Evolutionary conservation across 164 flowering plant genomes (phyloP).

Genomic region (Pachysandra terminalis): DNA sequence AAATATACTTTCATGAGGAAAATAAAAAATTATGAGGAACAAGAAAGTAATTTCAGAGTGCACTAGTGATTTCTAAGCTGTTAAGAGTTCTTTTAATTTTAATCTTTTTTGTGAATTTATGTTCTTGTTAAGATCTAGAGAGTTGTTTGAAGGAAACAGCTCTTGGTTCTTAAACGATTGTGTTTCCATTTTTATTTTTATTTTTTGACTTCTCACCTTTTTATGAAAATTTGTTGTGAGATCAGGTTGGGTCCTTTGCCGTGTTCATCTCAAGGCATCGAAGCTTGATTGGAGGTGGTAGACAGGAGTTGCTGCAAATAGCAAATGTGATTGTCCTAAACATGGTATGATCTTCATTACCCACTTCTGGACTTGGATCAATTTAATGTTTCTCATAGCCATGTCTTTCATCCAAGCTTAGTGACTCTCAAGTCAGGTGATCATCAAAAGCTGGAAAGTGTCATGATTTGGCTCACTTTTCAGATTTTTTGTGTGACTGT

Average conservation of each 20-base stretch:
- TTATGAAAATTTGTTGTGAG: conserved; percentile 12
- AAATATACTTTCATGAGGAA: too few species aligned
- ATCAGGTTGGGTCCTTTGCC: conserved; percentile 81
- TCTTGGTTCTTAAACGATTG: background rate
- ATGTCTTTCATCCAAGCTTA: background rate
- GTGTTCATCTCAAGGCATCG: conserved; percentile 72
- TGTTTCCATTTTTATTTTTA: background rate
- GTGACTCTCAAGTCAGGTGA: background rate
- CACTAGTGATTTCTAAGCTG: too few species aligned
- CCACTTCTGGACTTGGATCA: background rate
- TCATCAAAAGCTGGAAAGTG: background rate
- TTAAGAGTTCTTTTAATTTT: background rate
- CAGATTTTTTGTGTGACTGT: background rate
- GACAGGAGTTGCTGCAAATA: conserved; percentile 51
- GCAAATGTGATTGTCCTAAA: conserved; percentile 59
- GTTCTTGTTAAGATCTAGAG: background rate
- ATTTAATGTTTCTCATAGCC: background rate
- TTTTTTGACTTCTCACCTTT: background rate
- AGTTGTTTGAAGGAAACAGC: background rate
- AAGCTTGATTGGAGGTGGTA: conserved; percentile 42
- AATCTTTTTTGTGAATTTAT: too few species aligned
- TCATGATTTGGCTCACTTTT: background rate
- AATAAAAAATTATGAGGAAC: too few species aligned
- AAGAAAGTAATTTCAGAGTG: too few species aligned
- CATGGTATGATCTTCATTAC: conserved; percentile 47